Conservation (phyloP, 2,329 filamentous ascomycete species). For the Trichoderma sp. region DNA sequence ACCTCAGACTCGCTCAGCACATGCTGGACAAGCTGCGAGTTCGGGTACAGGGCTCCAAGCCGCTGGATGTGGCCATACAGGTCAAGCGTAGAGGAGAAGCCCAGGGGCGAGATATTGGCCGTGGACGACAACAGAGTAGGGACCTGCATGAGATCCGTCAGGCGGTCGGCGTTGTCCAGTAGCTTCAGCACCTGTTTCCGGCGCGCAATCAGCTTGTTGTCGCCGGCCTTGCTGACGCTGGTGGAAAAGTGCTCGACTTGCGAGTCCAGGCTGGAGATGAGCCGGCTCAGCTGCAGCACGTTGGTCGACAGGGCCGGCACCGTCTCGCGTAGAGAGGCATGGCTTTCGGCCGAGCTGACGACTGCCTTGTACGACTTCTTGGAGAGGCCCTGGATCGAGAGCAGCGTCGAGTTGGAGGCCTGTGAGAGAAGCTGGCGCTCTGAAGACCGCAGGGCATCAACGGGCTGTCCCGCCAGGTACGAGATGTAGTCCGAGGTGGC, state of each 20-base stretch:
- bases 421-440: constrained; percentile 83
- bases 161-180: constrained; percentile 81
- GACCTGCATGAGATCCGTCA: constrained; percentile 88
- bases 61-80: constrained; percentile 91
- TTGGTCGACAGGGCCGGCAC: constrained; percentile 70
- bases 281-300: constrained; percentile 66
- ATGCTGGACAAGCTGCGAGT: constrained; percentile 72
- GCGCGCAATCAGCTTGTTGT: constrained; percentile 69
- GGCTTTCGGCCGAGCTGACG: constrained; percentile 75
- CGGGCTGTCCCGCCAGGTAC: constrained; percentile 73
- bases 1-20: constrained; percentile 78
- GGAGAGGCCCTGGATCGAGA: constrained; percentile 83
- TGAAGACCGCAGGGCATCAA: constrained; percentile 69
- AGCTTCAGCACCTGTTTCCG: constrained; percentile 80
- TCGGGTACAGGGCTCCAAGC: constrained; percentile 77
- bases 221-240: constrained; percentile 74
- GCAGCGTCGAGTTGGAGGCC: constrained; percentile 74
- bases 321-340: constrained; percentile 70
- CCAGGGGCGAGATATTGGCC: constrained; percentile 65
- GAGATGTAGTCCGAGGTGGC: constrained; percentile 71
- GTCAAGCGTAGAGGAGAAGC: constrained; percentile 87
- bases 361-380: constrained; percentile 86
- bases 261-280: constrained; percentile 76
- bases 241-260: constrained; percentile 79
- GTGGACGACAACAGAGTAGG: constrained; percentile 82